Evolutionary conservation across 2,329 filamentous ascomycete species (phyloP).

Genomic region (Seiridium cupressi): DNA sequence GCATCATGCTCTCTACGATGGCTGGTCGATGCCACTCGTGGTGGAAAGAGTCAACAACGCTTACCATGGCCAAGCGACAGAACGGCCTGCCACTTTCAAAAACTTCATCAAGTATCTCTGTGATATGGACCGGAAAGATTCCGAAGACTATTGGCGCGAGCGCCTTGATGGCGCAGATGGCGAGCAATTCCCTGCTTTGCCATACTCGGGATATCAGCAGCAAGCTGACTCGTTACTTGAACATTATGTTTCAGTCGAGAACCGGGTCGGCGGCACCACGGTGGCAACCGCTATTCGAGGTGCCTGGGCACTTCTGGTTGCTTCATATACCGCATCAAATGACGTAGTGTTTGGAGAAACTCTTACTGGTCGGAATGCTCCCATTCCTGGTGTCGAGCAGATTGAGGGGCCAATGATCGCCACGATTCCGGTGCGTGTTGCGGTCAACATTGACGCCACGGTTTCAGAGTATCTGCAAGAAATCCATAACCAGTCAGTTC

Average conservation of each 20-base stretch:
- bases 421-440: constrained; percentile 55
- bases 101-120: constrained; percentile 48
- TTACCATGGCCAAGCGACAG: constrained; percentile 31
- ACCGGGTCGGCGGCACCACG: constrained; percentile 40
- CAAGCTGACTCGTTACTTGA: constrained; percentile 52
- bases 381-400: constrained; percentile 45
- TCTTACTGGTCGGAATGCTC: constrained; percentile 53
- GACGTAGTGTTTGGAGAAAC: constrained; percentile 61
- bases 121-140: constrained; percentile 34
- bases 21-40: constrained; percentile 52
- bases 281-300: constrained; percentile 56
- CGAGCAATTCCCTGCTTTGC: constrained; percentile 47
- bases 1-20: constrained; percentile 57
- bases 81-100: constrained; percentile 41
- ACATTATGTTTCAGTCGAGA: constrained; percentile 41
- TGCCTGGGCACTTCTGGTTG: constrained; percentile 56
- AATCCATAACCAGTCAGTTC: constrained; percentile 54
- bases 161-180: constrained; percentile 42
- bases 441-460: constrained; percentile 37
- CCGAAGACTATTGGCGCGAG: constrained; percentile 45
- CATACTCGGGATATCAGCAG: constrained; percentile 45
- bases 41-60: constrained; percentile 46
- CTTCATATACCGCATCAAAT: constrained; percentile 47
- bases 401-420: constrained; percentile 62
- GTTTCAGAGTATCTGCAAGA: constrained; percentile 52